phyloP scores from a whole-genome alignment of 2,329 filamentous ascomycete genomes.

The Eurotiales sp. region DNA sequence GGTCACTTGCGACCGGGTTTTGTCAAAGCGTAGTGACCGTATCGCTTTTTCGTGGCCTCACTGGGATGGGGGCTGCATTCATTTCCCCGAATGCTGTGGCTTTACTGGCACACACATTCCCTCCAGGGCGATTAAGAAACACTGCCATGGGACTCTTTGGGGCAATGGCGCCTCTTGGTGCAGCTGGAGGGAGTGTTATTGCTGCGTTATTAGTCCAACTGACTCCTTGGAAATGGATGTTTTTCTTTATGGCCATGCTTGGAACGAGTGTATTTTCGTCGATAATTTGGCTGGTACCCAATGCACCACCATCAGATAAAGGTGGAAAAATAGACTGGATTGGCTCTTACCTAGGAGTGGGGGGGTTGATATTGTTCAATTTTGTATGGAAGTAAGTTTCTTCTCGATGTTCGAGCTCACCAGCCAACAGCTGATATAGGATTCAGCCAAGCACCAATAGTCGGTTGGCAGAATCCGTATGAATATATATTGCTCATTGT shows the following conservation, averaged over 20 bases:
- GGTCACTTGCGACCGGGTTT: conserved; percentile 51
- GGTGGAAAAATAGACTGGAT: conserved; percentile 39
- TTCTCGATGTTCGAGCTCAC: neutral
- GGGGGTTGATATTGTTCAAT: conserved; percentile 47
- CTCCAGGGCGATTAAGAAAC: conserved; percentile 46
- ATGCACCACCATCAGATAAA: too few species aligned
- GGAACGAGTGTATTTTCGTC: too few species aligned
- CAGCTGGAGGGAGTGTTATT: conserved; percentile 41
- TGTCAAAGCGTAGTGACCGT: conserved; percentile 42
- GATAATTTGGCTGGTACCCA: too few species aligned
- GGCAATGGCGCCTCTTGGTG: conserved; percentile 46
- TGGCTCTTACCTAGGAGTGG: conserved; percentile 38
- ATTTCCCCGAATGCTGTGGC: conserved; percentile 54
- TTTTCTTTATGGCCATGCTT: too few species aligned
- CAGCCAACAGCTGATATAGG: neutral
- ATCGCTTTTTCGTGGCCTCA: conserved; percentile 43
- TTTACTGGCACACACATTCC: conserved; percentile 47
- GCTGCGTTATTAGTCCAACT: conserved; percentile 39
- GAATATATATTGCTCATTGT: conserved; percentile 39
- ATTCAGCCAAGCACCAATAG: conserved; percentile 41
- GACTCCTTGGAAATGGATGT: too few species aligned
- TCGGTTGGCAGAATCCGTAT: conserved; percentile 45
- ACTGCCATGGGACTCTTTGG: conserved; percentile 47
- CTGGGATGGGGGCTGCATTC: conserved; percentile 50
- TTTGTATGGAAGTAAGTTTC: conserved; percentile 49